A percentile compares a stretch with the other conserved stretches of the same genome.
Evolutionary conservation across 2,329 filamentous ascomycete genomes (phyloP).

Genomic region (Exophiala mesophila): DNA sequence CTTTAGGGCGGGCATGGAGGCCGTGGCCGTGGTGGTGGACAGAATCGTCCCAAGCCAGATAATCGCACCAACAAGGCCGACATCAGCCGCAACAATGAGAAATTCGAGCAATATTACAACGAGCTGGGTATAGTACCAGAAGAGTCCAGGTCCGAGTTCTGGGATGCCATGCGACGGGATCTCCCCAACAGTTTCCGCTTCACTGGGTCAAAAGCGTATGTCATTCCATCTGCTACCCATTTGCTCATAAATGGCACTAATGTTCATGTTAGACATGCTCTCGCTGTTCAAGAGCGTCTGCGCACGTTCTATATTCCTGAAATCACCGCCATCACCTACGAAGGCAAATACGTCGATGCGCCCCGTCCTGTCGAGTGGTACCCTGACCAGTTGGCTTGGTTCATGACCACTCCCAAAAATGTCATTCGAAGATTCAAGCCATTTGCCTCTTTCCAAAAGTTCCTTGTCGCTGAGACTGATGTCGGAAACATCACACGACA

Average conservation of each 20-base stretch:
- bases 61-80: constrained; percentile 51
- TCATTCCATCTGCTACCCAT: no score
- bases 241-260: no score
- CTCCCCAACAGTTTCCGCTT: constrained; percentile 97
- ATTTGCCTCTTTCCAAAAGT: constrained; percentile 94
- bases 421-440: constrained; percentile 89
- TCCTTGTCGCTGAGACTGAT: constrained; percentile 92
- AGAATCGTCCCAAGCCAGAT: constrained; percentile 30
- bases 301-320: constrained; percentile 85
- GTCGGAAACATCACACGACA: constrained; percentile 97
- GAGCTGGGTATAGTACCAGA: constrained; percentile 68
- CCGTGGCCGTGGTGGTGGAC: constrained; percentile 42
- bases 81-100: constrained; percentile 73
- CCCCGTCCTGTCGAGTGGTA: constrained; percentile 85
- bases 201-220: constrained; percentile 84
- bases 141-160: constrained; percentile 74
- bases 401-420: constrained; percentile 97
- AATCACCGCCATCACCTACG: constrained; percentile 77
- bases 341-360: constrained; percentile 75
- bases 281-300: constrained; percentile 82
- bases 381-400: constrained; percentile 91
- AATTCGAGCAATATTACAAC: constrained; percentile 84
- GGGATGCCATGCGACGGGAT: constrained; percentile 75
- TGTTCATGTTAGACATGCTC: constrained; percentile 63
- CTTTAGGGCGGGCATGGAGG: constrained; percentile 33